Base-by-base conservation (phyloP, 345 rosid genomes). In the Raphanus sativus region DNA sequence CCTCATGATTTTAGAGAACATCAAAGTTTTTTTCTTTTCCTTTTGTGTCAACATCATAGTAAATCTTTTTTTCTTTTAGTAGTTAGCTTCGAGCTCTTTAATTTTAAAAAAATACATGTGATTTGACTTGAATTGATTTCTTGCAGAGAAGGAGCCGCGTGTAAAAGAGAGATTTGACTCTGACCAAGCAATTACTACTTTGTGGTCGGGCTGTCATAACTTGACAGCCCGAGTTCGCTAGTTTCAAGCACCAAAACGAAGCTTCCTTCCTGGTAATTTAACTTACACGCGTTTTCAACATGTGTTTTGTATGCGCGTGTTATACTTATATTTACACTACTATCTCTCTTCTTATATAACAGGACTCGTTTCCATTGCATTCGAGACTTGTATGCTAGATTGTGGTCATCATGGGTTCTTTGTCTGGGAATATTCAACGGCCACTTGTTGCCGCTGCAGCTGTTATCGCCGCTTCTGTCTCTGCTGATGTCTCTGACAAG, bases 381-480 rank as follows among this genome's bases (percentile, higher is more conserved):
- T 33, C 81, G 77, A 52, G 71, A 55, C 28, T 84, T 80, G 77
- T 78, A 75, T 82, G 84, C 77, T 75, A n/a, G 58, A 40, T 26
- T 59, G 36, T 73, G 32, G 77, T 63, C 79, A 66, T 34, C 17
- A 95, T 95, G 97, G 85, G 90, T 85, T 93, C 92, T 66, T 83
- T 92, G 65, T 86, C 89, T 7, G 98, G 96, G 74, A 78, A 74
- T 68, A 58, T 90, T 77, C 99, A 91, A 84, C 88, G 99, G 59
- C 99, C 97, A 48, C 86, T 93, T 38, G 90, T 83, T 7, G 98
- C 98, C 10, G 96, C 96, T 0, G 90, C 92, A 1, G 98, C 93
- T 10, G 86, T 91, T 48, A 28, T 75, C 21, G 90, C 92, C 3
- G 97, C 98, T 65, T 96, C 97, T 11, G 85, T 87, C 4, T 89